Conservation (phyloP, 106 monocot genomes). For the Xerophyta viscosa region DNA sequence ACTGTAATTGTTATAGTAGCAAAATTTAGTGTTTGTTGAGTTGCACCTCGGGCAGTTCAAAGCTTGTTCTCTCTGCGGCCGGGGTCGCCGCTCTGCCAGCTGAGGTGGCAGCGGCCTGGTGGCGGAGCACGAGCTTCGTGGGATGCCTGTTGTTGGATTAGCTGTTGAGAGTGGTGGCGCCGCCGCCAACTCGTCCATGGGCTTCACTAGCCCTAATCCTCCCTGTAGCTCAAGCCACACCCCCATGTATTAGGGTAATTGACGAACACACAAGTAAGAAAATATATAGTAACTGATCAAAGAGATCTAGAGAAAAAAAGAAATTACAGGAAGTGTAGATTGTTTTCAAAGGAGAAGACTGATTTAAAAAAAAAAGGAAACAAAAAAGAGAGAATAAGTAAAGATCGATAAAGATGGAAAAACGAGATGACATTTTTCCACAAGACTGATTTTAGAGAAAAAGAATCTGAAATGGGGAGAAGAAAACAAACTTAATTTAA, state of each 20-base stretch:
- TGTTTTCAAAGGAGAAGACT: too few relatives aligned
- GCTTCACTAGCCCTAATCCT: background rate
- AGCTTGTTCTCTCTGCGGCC: conserved; percentile 1
- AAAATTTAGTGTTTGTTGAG: background rate
- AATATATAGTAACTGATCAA: too few relatives aligned
- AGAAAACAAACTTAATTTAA: background rate
- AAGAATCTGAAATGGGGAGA: background rate
- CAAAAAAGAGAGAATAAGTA: background rate
- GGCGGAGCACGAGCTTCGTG: background rate
- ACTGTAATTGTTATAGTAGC: conserved; percentile 3
- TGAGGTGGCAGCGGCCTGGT: background rate
- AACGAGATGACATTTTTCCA: background rate
- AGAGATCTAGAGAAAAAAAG: background rate
- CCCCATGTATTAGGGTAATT: background rate
- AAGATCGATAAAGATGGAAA: conserved; percentile 2
- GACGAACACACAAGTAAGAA: too few relatives aligned
- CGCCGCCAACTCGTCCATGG: background rate
- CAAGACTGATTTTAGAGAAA: background rate
- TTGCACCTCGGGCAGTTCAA: background rate
- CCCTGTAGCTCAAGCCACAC: background rate
- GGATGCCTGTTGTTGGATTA: background rate
- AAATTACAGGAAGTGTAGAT: background rate
- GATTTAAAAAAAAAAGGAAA: background rate
- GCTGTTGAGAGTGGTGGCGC: background rate
- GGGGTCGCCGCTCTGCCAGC: background rate